phyloP scores from a whole-genome alignment of 345 rosid species.

The Murraya koenigii region DNA sequence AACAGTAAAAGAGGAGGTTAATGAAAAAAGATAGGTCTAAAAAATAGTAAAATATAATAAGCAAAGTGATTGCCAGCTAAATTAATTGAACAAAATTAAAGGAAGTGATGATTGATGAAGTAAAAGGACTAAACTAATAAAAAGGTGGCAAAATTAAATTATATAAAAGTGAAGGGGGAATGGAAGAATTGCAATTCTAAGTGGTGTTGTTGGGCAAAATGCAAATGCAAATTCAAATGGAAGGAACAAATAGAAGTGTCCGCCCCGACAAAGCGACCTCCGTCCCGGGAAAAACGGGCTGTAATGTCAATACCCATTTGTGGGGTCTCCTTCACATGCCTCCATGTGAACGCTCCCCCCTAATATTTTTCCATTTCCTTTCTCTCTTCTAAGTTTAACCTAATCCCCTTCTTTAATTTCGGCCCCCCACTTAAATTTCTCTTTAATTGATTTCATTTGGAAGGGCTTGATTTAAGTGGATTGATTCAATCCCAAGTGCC shows the following conservation, averaged over 20 bases:
- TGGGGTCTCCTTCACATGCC: conserved; percentile 66
- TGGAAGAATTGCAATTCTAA: neutral
- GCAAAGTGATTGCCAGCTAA: conserved; percentile 41
- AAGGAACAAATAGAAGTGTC: neutral
- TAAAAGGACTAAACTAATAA: conserved; percentile 8
- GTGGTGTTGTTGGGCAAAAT: too few species aligned
- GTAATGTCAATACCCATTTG: conserved; percentile 36
- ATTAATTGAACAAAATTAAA: neutral
- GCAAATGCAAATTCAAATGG: neutral
- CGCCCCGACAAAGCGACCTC: conserved; percentile 60
- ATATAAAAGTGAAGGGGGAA: neutral
- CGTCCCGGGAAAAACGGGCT: conserved; percentile 74
- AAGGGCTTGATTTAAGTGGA: neutral
- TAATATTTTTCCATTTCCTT: conserved; percentile 10
- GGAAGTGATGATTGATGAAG: neutral
- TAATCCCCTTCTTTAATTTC: neutral
- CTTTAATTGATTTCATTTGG: neutral
- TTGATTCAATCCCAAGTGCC: neutral
- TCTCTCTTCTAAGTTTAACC: neutral
- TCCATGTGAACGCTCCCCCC: conserved; percentile 49
- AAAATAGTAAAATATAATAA: neutral
- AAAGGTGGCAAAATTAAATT: neutral
- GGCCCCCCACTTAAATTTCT: too few species aligned
- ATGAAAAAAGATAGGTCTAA: conserved; percentile 1
- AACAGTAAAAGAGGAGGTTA: neutral